Evolutionary conservation across 2,329 filamentous ascomycete species (phyloP).

Genomic region (Purpureocillium lavendulum): DNA sequence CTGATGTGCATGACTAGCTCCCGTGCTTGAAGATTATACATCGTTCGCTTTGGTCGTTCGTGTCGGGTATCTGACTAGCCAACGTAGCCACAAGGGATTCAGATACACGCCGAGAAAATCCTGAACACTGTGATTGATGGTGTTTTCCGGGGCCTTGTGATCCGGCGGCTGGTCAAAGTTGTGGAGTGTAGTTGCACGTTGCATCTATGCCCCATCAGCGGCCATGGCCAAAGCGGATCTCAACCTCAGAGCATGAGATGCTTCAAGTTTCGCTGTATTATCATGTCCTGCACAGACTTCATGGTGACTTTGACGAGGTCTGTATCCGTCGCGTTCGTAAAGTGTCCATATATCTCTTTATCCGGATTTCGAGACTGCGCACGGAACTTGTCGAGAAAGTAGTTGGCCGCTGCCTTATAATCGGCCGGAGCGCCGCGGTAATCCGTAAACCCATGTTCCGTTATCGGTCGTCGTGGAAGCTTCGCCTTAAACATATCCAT

Average conservation of each 20-base stretch:
- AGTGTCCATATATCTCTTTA: constrained; percentile 56
- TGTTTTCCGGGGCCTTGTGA: too few relatives aligned
- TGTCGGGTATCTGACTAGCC: too few relatives aligned
- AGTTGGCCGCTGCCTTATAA: constrained; percentile 67
- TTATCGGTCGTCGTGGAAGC: constrained; percentile 61
- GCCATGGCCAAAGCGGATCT: too few relatives aligned
- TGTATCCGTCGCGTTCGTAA: constrained; percentile 56
- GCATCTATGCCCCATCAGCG: too few relatives aligned
- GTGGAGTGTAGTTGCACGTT: too few relatives aligned
- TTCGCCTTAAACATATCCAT: constrained; percentile 80
- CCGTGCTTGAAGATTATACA: too few relatives aligned
- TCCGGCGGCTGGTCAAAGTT: too few relatives aligned
- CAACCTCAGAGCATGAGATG: constrained; percentile 49
- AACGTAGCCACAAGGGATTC: too few relatives aligned
- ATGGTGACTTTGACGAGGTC: constrained; percentile 80
- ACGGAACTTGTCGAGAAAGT: constrained; percentile 75
- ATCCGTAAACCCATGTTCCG: constrained; percentile 67
- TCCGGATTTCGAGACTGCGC: constrained; percentile 63
- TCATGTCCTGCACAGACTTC: constrained; percentile 80
- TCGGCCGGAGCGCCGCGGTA: constrained; percentile 65
- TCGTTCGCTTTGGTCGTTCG: too few relatives aligned
- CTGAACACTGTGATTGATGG: too few relatives aligned
- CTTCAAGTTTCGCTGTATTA: constrained; percentile 76
- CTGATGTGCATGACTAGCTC: too few relatives aligned
- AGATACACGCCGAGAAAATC: too few relatives aligned